Conservation (phyloP, 495 filamentous ascomycete genomes). For the Xylaria telfairii region DNA sequence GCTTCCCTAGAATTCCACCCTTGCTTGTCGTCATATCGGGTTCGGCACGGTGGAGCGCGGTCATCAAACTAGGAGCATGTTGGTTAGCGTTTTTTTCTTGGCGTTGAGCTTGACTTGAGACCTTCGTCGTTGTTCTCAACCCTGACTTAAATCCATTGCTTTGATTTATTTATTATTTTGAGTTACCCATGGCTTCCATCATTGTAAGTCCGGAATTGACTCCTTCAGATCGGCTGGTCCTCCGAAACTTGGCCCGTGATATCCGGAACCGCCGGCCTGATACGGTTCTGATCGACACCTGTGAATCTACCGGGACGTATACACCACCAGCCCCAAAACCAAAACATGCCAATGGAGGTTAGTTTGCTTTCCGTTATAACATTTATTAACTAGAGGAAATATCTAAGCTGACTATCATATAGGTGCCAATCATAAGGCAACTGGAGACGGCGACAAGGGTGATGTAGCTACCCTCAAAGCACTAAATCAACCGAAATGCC, state of each 20-base stretch:
- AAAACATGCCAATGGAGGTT: constrained; percentile 17
- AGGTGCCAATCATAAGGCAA: constrained; percentile 15
- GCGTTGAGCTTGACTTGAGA: constrained; percentile 12
- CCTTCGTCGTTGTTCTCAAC: neutral
- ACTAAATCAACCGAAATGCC: constrained; percentile 57
- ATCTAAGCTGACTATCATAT: constrained; percentile 19
- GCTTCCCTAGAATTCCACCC: neutral
- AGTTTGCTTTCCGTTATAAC: neutral
- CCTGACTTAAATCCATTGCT: neutral
- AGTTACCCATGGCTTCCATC: constrained; percentile 34
- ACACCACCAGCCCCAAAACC: neutral
- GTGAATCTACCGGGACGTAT: neutral
- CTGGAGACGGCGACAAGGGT: constrained; percentile 30
- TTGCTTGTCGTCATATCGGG: neutral
- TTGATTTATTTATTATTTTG: neutral
- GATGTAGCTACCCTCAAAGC: constrained; percentile 52
- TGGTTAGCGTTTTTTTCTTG: constrained; percentile 7
- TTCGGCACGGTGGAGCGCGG: neutral
- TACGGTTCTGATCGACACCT: constrained; percentile 14
- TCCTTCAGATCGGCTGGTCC: constrained; percentile 54
- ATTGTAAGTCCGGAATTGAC: constrained; percentile 55
- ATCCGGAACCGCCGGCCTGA: constrained; percentile 28
- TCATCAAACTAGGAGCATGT: neutral
- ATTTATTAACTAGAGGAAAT: neutral
- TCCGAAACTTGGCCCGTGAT: constrained; percentile 54